These are phyloP conservation scores for Hypholoma fasciculare DNA, from an alignment of 768 basidiomycete genomes.

Conservation along the genomic window DNA sequence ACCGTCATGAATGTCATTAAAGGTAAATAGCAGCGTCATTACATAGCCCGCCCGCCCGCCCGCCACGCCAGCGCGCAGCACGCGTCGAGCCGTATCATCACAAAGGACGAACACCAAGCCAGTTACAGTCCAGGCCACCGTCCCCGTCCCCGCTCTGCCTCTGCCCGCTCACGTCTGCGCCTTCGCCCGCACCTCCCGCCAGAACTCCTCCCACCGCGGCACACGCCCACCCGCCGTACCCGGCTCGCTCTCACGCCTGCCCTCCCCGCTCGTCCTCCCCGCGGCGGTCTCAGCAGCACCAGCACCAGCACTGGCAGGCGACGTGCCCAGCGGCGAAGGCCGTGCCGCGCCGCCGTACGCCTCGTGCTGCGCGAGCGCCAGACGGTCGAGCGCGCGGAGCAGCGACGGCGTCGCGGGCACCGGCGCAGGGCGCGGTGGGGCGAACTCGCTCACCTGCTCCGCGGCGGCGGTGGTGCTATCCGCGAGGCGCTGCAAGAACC, in stretches of 20 bases:
- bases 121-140: too few species aligned
- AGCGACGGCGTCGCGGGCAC: constrained; percentile 68
- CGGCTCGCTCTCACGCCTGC: neutral
- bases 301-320: neutral
- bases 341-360: constrained; percentile 32
- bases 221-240: constrained; percentile 7
- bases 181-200: constrained; percentile 32
- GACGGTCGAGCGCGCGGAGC: constrained; percentile 61
- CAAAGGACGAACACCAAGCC: neutral
- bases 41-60: neutral
- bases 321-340: neutral
- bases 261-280: constrained; percentile 3
- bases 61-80: neutral
- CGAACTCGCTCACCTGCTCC: neutral
- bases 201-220: constrained; percentile 35
- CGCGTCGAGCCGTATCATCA: neutral
- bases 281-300: neutral
- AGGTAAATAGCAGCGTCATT: neutral
- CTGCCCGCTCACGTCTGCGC: constrained; percentile 14
- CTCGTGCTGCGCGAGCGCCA: constrained; percentile 54
- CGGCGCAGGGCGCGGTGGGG: constrained; percentile 22
- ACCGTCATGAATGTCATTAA: constrained; percentile 5
- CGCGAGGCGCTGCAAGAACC: constrained; percentile 44
- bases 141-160: too few species aligned
- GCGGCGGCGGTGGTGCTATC: neutral